These are phyloP conservation scores for Aureoboletus auriporus DNA, from an alignment of 768 basidiomycete genomes.

Conservation along the genomic window DNA sequence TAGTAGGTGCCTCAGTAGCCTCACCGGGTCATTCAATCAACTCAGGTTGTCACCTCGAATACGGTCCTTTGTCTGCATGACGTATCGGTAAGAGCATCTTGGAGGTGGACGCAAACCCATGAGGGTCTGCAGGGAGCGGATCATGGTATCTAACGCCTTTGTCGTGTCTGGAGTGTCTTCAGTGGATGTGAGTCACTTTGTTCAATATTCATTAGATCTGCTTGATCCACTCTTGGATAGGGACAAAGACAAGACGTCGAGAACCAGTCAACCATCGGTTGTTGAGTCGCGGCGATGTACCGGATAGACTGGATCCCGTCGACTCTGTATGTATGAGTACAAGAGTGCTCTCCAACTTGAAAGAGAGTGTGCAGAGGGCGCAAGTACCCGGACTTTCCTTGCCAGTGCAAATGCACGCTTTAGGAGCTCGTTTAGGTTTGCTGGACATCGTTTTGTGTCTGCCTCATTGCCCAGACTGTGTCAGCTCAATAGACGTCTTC, in stretches of 20 bases:
- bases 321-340: slow-evolving; percentile 1
- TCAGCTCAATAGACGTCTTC: slow-evolving; percentile 9
- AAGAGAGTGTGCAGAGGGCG: background rate
- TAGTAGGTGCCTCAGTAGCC: too few relatives aligned
- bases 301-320: slow-evolving; percentile 9
- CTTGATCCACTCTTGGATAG: slow-evolving; percentile 2
- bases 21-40: too few relatives aligned
- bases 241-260: slow-evolving; percentile 9
- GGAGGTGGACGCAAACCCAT: slow-evolving; percentile 4
- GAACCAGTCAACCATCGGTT: slow-evolving; percentile 8
- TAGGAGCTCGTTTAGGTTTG: slow-evolving; percentile 7
- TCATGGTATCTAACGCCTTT: slow-evolving; percentile 4
- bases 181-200: slow-evolving; percentile 6
- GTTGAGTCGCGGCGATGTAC: slow-evolving; percentile 14
- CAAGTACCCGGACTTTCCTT: slow-evolving; percentile 7
- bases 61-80: too few relatives aligned
- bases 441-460: background rate
- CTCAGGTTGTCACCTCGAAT: too few relatives aligned
- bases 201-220: too few relatives aligned
- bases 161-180: slow-evolving; percentile 3
- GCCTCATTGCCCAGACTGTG: background rate
- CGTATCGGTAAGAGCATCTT: background rate
- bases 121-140: slow-evolving; percentile 9
- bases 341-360: background rate
- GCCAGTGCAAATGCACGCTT: slow-evolving; percentile 7